Conservation (phyloP, 2,329 filamentous ascomycete genomes). For the Didymella exigua region DNA sequence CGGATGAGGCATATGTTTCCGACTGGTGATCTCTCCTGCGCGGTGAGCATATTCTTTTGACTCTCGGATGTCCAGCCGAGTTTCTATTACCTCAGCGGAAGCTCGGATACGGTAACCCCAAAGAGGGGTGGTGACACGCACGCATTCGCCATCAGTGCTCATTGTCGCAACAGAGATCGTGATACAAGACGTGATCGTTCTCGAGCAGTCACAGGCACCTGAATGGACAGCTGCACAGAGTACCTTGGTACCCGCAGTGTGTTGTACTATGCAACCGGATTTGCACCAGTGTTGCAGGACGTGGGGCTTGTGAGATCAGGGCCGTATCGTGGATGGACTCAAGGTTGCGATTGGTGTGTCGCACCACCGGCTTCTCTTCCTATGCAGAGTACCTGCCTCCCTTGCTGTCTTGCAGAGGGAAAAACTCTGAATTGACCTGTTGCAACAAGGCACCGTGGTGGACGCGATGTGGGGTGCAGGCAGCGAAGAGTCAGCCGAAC, state of each 20-base stretch:
- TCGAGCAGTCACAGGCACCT: conserved; percentile 30
- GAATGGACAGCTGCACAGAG: conserved; percentile 21
- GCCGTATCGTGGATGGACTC: conserved; percentile 16
- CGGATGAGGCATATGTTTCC: conserved; percentile 16
- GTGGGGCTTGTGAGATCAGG: conserved; percentile 32
- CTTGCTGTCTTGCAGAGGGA: conserved; percentile 16
- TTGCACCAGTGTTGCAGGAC: conserved; percentile 24
- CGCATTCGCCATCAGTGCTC: conserved; percentile 27
- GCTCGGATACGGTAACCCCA: conserved; percentile 20
- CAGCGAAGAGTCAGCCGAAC: conserved; percentile 33
- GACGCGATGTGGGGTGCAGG: conserved; percentile 23
- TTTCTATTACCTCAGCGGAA: conserved; percentile 33
- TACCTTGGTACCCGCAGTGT: conserved; percentile 5
- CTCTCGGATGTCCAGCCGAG: conserved; percentile 16
- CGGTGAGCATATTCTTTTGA: conserved; percentile 24
- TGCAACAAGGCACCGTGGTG: conserved; percentile 26
- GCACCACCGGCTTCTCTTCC: conserved; percentile 8
- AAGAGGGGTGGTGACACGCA: conserved; percentile 19
- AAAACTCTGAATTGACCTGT: conserved; percentile 20
- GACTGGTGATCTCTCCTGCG: conserved; percentile 28
- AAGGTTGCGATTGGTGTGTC: conserved; percentile 31
- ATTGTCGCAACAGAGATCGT: conserved; percentile 26
- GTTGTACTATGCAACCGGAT: conserved; percentile 9
- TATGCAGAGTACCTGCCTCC: conserved; percentile 19
- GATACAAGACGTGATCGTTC: conserved; percentile 21